A percentile compares a stretch with the other conserved stretches of the same genome.
These are phyloP conservation scores for Ambrosia artemisiifolia DNA, from an alignment of 129 eudicot species.

Conservation along the genomic window DNA sequence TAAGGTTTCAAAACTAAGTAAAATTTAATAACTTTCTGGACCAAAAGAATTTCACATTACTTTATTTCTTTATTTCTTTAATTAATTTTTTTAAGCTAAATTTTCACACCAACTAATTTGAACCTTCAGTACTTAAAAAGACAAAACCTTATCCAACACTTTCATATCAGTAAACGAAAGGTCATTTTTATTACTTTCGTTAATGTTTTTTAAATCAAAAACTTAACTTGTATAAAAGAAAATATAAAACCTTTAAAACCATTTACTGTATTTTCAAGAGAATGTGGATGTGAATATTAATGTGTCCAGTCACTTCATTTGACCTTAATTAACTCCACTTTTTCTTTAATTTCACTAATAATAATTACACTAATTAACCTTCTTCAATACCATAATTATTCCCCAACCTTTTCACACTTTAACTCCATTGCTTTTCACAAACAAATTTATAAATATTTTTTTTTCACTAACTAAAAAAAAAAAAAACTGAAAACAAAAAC, in stretches of 20 bases:
- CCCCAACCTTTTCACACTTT: slow-evolving; percentile 14
- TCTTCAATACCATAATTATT: slow-evolving; percentile 33
- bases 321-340: slow-evolving; percentile 31
- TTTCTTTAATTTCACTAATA: slow-evolving; percentile 18
- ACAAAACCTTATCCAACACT: too few species aligned
- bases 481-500: slow-evolving; percentile 10
- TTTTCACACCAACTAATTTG: too few species aligned
- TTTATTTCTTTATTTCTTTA: not conserved
- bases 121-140: too few species aligned
- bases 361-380: slow-evolving; percentile 18
- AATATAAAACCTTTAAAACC: too few species aligned
- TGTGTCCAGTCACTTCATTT: slow-evolving; percentile 43
- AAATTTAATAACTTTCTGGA: not conserved
- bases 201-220: not conserved
- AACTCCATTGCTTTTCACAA: slow-evolving; percentile 25
- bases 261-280: too few species aligned
- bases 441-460: not conserved
- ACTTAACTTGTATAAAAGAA: not conserved
- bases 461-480: not conserved
- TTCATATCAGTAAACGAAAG: too few species aligned
- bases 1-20: slow-evolving; percentile 4
- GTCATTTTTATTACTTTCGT: too few species aligned
- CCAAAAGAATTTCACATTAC: not conserved
- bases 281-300: slow-evolving; percentile 20
- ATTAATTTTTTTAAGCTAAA: too few species aligned